Evolutionary conservation across 1,284 basidiomycete species (phyloP).

Genomic region (Puccinia polysora): DNA sequence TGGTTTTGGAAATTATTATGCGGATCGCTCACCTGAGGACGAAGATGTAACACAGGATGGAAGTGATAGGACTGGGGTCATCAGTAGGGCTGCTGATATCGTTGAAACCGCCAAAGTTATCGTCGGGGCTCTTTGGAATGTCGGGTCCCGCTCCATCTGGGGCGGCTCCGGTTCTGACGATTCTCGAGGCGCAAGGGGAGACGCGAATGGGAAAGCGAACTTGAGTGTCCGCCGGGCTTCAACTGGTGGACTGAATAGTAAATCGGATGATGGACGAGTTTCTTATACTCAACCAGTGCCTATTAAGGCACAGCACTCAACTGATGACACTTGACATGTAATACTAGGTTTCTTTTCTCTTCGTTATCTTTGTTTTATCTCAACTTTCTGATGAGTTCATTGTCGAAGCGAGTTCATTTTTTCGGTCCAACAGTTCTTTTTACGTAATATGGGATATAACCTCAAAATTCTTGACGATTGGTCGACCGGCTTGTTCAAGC

Average conservation of each 20-base stretch:
- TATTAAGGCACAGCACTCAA: constrained; percentile 5
- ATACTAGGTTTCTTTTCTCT: not conserved
- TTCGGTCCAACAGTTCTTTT: not conserved
- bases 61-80: constrained; percentile 37
- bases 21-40: constrained; percentile 29
- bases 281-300: constrained; percentile 4
- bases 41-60: constrained; percentile 31
- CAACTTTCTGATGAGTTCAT: no score
- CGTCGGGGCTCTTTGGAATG: constrained; percentile 46
- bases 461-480: no score
- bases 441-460: no score
- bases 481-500: no score
- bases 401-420: no score
- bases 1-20: constrained; percentile 46
- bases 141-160: constrained; percentile 34
- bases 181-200: not conserved
- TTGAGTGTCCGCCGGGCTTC: constrained; percentile 9
- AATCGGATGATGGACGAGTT: constrained; percentile 1
- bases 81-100: constrained; percentile 47
- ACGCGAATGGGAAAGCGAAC: not conserved
- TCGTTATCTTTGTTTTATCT: not conserved
- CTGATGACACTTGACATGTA: not conserved
- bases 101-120: constrained; percentile 48
- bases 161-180: not conserved
- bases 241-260: constrained; percentile 11